Base-by-base conservation (phyloP, 1,284 basidiomycete genomes). In the Kwoniella shivajii region DNA sequence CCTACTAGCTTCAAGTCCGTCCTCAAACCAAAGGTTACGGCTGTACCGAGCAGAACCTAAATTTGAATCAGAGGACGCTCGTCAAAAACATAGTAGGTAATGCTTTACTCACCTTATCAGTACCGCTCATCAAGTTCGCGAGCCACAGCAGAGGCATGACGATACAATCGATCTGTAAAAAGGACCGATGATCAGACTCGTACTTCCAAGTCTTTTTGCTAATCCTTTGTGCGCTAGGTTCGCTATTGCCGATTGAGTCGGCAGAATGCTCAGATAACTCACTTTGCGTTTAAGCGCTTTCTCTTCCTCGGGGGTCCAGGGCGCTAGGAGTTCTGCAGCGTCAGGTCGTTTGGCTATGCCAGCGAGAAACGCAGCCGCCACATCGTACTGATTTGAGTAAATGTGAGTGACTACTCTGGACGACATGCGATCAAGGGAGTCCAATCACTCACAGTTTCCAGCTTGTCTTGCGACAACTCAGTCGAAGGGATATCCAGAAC, bases 21-120 rank as follows among this genome's bases (percentile, higher is more conserved):
- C 18, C 66, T 63, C 14, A 76, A 50, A 2, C 69, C 69, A 18
- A 61, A 56, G 14, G 48, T 55, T 10, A 56, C 66, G 5, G 66
- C 61, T 4, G 64, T 65, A 31, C 67, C 64, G 5, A 69, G 45
- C 13, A 47, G 11, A 52, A 41, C 29, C 38, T 42, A 37, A n/a
- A n/a, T n/a, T n/a, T n/a, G n/a, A n/a, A n/a, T n/a, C n/a, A n/a
- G n/a, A n/a, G n/a, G n/a, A n/a, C n/a, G n/a, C n/a, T n/a, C n/a
- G n/a, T n/a, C n/a, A n/a, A n/a, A n/a, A n/a, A n/a, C n/a, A n/a
- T n/a, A n/a, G n/a, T n/a, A n/a, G n/a, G n/a, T n/a, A n/a, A n/a
- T n/a, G n/a, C n/a, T n/a, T n/a, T n/a, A n/a, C n/a, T n/a, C n/a
- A 63, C 61, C 50, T 70, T 66, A 60, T 69, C 62, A 31, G 45